These are phyloP conservation scores for Phaeotremella fagi DNA, from an alignment of 768 basidiomycete species.

Conservation along the genomic window DNA sequence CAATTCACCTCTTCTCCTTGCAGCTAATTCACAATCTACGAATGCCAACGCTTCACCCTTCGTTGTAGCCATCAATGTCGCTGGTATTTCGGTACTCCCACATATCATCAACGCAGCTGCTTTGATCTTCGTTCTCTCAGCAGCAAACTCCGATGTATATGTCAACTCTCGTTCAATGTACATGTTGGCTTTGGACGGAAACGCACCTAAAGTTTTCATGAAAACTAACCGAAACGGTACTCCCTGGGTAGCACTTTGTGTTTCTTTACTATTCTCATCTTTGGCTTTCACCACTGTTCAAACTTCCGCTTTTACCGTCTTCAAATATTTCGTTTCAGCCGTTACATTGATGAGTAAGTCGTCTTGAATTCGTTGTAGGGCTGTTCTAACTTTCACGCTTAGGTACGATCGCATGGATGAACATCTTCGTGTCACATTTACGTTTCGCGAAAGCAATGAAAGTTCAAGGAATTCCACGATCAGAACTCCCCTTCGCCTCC, in stretches of 20 bases:
- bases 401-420: conserved; percentile 13
- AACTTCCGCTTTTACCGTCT: conserved; percentile 9
- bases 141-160: conserved; percentile 25
- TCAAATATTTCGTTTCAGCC: conserved; percentile 22
- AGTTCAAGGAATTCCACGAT: not conserved
- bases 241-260: not conserved
- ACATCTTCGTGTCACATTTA: conserved; percentile 2
- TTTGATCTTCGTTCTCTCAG: conserved; percentile 9
- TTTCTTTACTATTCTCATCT: conserved; percentile 5
- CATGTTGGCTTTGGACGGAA: conserved; percentile 42
- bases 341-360: too few relatives aligned
- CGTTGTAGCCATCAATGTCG: conserved; percentile 68
- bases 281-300: conserved; percentile 9
- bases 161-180: conserved; percentile 30
- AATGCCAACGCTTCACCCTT: conserved; percentile 73
- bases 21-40: conserved; percentile 7
- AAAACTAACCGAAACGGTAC: conserved; percentile 47
- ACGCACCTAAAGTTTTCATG: conserved; percentile 52
- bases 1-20: conserved; percentile 50
- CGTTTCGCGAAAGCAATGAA: conserved; percentile 2
- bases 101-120: conserved; percentile 26
- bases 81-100: conserved; percentile 59
- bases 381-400: too few relatives aligned
- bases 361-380: too few relatives aligned
- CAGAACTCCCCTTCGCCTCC: not conserved